phyloP scores from a whole-genome alignment of 176 grass and related monocot species.

The Tuctoria greenei region DNA sequence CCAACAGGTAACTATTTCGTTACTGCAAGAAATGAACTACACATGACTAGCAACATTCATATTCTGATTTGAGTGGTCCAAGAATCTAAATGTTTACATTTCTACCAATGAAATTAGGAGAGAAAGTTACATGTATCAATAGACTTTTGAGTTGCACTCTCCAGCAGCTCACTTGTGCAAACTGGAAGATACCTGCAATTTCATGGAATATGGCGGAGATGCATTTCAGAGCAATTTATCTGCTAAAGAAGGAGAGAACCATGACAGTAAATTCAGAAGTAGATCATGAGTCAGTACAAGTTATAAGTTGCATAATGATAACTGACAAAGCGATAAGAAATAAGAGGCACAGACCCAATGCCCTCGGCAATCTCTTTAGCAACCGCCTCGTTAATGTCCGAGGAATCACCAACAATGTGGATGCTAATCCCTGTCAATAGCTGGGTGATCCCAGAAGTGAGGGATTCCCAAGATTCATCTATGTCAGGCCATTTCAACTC shows the following conservation, averaged over 20 bases:
- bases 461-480: conserved; percentile 88
- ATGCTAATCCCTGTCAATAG: conserved; percentile 77
- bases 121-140: conserved; percentile 71
- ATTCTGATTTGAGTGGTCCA: neutral
- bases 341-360: conserved; percentile 57
- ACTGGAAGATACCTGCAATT: conserved; percentile 74
- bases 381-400: conserved; percentile 73
- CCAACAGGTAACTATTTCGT: conserved; percentile 58
- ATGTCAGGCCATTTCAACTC: conserved; percentile 92
- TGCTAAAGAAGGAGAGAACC: neutral
- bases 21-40: conserved; percentile 8
- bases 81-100: neutral
- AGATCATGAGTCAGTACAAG: neutral
- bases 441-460: conserved; percentile 69
- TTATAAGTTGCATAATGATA: neutral
- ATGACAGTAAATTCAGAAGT: neutral
- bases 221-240: neutral
- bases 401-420: conserved; percentile 77
- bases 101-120: neutral
- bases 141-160: conserved; percentile 67
- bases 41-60: too few relatives aligned
- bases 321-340: conserved; percentile 5
- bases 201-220: conserved; percentile 3
- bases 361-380: conserved; percentile 76
- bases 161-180: conserved; percentile 78